These are phyloP conservation scores for Epichloe sp. DNA, from an alignment of 2,329 filamentous ascomycete genomes.

Conservation along the genomic window DNA sequence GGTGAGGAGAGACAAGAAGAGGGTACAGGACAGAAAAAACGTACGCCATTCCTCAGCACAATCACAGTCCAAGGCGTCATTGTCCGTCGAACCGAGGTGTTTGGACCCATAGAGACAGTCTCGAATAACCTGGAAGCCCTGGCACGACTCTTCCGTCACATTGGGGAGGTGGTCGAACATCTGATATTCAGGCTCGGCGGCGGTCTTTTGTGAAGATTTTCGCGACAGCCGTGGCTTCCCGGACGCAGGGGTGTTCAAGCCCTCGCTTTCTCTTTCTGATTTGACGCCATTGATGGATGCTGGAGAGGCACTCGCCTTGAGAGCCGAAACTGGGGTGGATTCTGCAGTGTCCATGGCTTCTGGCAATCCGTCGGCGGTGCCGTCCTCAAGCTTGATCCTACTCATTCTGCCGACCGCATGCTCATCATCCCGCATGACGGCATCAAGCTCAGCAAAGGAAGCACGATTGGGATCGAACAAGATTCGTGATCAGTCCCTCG, in stretches of 20 bases:
- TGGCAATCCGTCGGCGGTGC: slow-evolving; percentile 21
- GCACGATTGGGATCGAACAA: not conserved
- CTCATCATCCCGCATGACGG: slow-evolving; percentile 29
- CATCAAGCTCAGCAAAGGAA: slow-evolving; percentile 1
- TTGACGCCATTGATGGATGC: slow-evolving; percentile 34
- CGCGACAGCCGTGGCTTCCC: slow-evolving; percentile 56
- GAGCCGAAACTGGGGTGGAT: slow-evolving; percentile 24
- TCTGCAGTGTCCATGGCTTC: slow-evolving; percentile 29
- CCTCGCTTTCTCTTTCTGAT: slow-evolving; percentile 18
- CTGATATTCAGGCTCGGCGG: slow-evolving; percentile 44
- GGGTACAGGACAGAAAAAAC: slow-evolving; percentile 22
- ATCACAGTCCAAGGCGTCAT: slow-evolving; percentile 85
- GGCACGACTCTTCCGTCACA: slow-evolving; percentile 61
- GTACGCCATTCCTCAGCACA: slow-evolving; percentile 91
- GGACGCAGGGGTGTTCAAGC: slow-evolving; percentile 33
- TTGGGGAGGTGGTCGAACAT: slow-evolving; percentile 68
- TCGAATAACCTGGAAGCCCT: slow-evolving; percentile 66
- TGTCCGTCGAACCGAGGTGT: slow-evolving; percentile 79
- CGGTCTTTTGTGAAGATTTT: slow-evolving; percentile 55
- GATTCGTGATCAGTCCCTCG: too few relatives aligned
- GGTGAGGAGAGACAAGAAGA: not conserved
- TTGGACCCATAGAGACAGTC: slow-evolving; percentile 88
- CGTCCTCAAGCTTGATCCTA: slow-evolving; percentile 31
- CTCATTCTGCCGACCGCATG: slow-evolving; percentile 28
- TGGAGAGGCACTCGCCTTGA: slow-evolving; percentile 20